Conservation (phyloP, 305 asterid genomes). For the Fraxinus baroniana region DNA sequence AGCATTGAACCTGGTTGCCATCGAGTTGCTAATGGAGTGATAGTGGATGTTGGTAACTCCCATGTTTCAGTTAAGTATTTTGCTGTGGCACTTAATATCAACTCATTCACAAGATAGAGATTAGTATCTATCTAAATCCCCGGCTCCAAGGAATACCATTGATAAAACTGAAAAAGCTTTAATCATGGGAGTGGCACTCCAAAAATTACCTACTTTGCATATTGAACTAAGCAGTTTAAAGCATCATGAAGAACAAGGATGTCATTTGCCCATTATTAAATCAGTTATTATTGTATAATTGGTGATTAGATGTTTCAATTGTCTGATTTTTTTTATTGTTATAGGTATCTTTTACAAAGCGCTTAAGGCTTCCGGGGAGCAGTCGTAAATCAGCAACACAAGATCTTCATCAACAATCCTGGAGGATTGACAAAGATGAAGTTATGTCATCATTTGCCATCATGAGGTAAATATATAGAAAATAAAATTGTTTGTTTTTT, state of each 20-base stretch:
- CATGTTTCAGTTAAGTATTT: conserved; percentile 68
- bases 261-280: conserved; percentile 2
- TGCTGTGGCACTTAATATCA: conserved; percentile 24
- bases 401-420: conserved; percentile 57
- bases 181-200: neutral
- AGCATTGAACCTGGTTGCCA: conserved; percentile 72
- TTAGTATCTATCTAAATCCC: conserved; percentile 26
- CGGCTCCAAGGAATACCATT: neutral
- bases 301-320: neutral
- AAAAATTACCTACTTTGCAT: conserved; percentile 1
- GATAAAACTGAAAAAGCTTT: neutral
- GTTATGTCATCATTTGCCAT: conserved; percentile 70
- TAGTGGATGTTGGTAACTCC: conserved; percentile 61
- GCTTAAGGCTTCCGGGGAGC: conserved; percentile 73
- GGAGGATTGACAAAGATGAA: conserved; percentile 97
- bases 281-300: conserved; percentile 10
- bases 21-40: conserved; percentile 77
- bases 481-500: conserved; percentile 4
- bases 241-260: neutral
- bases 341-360: conserved; percentile 80
- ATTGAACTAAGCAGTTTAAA: conserved; percentile 1
- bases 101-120: conserved; percentile 18
- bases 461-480: conserved; percentile 64
- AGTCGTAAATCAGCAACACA: conserved; percentile 43
- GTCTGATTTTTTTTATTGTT: conserved; percentile 19